These are phyloP conservation scores for Aspergillus fischeri DNA, from an alignment of 2,329 filamentous ascomycete genomes.

Conservation along the genomic window DNA sequence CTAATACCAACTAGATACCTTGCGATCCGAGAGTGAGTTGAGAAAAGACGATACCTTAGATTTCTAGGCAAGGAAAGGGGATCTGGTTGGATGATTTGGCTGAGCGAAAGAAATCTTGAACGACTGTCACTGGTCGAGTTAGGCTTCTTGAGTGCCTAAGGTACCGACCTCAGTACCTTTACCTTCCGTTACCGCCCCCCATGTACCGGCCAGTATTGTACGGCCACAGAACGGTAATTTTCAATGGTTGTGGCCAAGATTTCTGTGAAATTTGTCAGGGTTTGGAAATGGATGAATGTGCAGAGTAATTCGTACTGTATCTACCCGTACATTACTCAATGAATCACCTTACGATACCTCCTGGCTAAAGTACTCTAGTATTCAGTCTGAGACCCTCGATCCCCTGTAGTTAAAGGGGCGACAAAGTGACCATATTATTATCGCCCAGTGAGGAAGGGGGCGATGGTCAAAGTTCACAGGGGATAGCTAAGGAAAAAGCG, in stretches of 20 bases:
- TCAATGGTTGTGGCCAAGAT: neutral
- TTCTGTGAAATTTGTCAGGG: too few species aligned
- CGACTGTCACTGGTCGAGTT: neutral
- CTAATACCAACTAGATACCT: neutral
- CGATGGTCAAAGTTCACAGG: neutral
- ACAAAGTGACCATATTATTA: neutral
- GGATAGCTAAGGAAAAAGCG: neutral
- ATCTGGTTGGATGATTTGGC: neutral
- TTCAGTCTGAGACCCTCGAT: neutral
- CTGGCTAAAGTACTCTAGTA: neutral
- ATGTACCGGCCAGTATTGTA: neutral
- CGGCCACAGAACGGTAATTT: neutral
- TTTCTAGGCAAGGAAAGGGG: neutral
- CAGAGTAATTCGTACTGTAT: too few species aligned
- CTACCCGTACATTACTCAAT: neutral
- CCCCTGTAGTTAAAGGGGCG: neutral
- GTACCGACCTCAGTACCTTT: neutral
- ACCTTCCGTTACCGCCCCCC: neutral
- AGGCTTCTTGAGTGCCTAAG: neutral
- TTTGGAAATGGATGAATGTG: too few species aligned
- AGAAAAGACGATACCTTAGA: neutral
- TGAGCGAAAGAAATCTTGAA: neutral
- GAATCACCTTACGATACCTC: neutral
- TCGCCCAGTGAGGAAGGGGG: neutral
- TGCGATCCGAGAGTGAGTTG: neutral